Base-by-base conservation (phyloP, 306 rosid genomes). In the Albizia julibrissin region DNA sequence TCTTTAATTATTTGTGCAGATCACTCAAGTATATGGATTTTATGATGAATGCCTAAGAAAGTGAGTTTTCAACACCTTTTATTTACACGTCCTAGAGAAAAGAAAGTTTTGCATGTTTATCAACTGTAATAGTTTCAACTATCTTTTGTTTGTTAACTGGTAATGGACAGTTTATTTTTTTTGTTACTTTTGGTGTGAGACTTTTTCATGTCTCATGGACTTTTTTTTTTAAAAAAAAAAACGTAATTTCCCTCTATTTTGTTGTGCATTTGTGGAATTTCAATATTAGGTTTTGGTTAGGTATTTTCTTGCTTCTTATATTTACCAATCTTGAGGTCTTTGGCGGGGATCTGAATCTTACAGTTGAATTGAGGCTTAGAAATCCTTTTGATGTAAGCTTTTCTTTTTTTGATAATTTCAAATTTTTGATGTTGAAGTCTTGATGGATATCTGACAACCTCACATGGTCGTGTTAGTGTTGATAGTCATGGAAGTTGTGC, bases 21-120 rank as follows among this genome's bases (percentile, higher is more conserved):
- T 94, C 79, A 94, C 98, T 85, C 97, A 94, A 87, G 97, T 94
- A 59, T 94, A 94, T 87, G 98, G 98, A 67, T 94, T 94, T 87
- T 94, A 94, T n/a, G 97, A 94, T 87, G 98, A 94, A 83, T 94
- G 98, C 83, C 89, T 93, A 46, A 85, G 97, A 74, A 92, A 95
- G 97, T 96, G 88, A 92, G 98, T 90, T 84, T 84, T 82, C 77
- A 37, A 62, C 76, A 83, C 69, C 85, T 84, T 85, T 85, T 78
- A 70, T 82, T 76, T 71, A 52, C 76, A 43, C 78, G 47, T 79
- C 75, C 56, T 54, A 69, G 69, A 69, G 49, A 34, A 34, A 43
- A 66, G 33, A 49, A 81, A 65, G 37, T 37, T 80, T 61, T 80
- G 73, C 42, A 42, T 61, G 79, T 26, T 33, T 54, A 65, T 61